Evolutionary conservation across 106 monocot genomes (phyloP), one percentile per base, ranked within the genome.

Genomic region (Dioscorea alata): DNA sequence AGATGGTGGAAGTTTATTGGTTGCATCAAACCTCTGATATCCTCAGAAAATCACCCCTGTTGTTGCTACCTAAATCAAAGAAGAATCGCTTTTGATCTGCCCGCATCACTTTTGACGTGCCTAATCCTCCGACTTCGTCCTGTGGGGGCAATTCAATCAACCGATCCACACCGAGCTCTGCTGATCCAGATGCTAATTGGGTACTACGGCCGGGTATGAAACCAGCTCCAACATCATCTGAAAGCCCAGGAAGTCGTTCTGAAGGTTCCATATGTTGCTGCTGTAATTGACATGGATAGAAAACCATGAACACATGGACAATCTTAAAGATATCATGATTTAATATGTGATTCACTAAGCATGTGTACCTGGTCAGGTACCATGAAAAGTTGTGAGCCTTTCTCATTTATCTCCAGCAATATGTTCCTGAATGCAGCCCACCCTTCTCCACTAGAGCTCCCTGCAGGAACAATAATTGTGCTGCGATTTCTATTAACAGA

Each of bases 151-250:
- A 48, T 35, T 88, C 91, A 80, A 82, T 80, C 10, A 86, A 58
- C 33, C 89, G 67, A 18, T 97, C 89, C 60, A 84, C 84, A 54
- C 67, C 78, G 57, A 89, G 48, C 48, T 97, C 96, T 12, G 92
- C 96, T 12, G 92, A 57, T 20, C 78, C 89, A 57, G 89, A 71
- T 20, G 60, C 78, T 24, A 78, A 50, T 58, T 83, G 96, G 33
- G 75, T 48, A 33, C 63, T 67, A 25, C 79, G 78, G 50, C 83
- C 85, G 21, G 90, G 74, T 68, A 97, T 97, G 69, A 97, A 97
- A 54, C 96, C 96, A 60, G 89, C 96, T 24, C 96, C 92, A 19
- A 97, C 96, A 71, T 97, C 96, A 79, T 97, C 96, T 60, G 96
- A 97, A 65, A 92, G 89, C 54, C 96, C 92, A 25, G 83, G 75